Conservation (phyloP, 2,329 filamentous ascomycete genomes). For the Pestalotiopsis sp. region DNA sequence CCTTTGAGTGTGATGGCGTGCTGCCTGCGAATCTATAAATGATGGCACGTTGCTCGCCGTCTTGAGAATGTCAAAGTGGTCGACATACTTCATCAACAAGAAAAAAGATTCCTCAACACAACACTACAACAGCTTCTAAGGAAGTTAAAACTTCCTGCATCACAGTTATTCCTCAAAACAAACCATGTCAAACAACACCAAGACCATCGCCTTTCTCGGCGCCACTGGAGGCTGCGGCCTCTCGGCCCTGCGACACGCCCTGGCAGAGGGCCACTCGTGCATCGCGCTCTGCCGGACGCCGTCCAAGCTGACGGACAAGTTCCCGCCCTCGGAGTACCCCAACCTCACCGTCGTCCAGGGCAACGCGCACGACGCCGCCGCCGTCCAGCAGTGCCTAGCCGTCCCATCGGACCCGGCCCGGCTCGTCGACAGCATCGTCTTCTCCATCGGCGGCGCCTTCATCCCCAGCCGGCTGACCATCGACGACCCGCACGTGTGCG, state of each 20-base stretch:
- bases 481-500: slow-evolving; percentile 52
- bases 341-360: slow-evolving; percentile 49
- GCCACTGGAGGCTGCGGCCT: slow-evolving; percentile 54
- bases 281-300: slow-evolving; percentile 53
- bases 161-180: not conserved
- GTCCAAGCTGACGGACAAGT: slow-evolving; percentile 44
- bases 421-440: slow-evolving; percentile 50
- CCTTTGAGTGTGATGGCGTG: too few species aligned
- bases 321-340: slow-evolving; percentile 31
- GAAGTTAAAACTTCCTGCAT: not conserved
- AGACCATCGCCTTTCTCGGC: slow-evolving; percentile 55
- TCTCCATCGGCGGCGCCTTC: slow-evolving; percentile 46
- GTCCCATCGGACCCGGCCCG: slow-evolving; percentile 23
- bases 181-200: slow-evolving; percentile 21
- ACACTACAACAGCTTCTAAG: not conserved
- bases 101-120: too few species aligned
- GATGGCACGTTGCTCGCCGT: too few species aligned
- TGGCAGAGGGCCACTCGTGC: slow-evolving; percentile 49
- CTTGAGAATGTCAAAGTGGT: too few species aligned
- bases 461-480: slow-evolving; percentile 35
- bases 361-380: slow-evolving; percentile 45
- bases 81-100: too few species aligned
- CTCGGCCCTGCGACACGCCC: slow-evolving; percentile 45
- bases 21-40: too few species aligned
- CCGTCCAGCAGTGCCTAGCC: slow-evolving; percentile 39